Evolutionary conservation across 805 yeast genomes (phyloP).

Genomic region (Saccharomyces mikatae): DNA sequence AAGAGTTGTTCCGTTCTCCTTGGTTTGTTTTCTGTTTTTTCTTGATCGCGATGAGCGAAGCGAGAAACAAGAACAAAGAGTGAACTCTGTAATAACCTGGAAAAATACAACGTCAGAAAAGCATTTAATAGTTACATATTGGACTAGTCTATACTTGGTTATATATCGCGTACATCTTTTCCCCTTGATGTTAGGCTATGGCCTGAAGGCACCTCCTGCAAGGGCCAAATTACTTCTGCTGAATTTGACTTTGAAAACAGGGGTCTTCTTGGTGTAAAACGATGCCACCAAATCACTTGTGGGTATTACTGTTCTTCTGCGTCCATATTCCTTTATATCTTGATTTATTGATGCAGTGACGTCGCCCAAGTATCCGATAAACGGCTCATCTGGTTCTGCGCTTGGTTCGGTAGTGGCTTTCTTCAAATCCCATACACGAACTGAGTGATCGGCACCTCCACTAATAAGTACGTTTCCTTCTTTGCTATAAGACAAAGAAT

Average conservation of each 20-base stretch:
- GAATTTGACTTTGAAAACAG: constrained; percentile 87
- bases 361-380: constrained; percentile 31
- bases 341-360: constrained; percentile 26
- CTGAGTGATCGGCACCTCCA: constrained; percentile 87
- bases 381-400: constrained; percentile 66
- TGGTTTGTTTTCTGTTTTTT: not conserved
- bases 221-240: constrained; percentile 84
- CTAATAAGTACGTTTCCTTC: constrained; percentile 88
- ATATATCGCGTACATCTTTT: not conserved
- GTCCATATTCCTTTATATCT: constrained; percentile 42
- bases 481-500: constrained; percentile 73
- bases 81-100: not conserved
- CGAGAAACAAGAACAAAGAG: not conserved
- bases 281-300: constrained; percentile 88
- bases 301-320: constrained; percentile 66
- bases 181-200: constrained; percentile 15
- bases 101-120: not conserved
- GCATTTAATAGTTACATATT: not conserved
- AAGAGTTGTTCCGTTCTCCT: not conserved
- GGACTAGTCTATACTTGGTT: not conserved
- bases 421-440: constrained; percentile 93
- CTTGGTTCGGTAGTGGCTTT: constrained; percentile 74
- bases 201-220: constrained; percentile 82
- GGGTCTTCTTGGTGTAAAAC: constrained; percentile 87
- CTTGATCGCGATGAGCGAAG: not conserved